Conservation (phyloP, 495 filamentous ascomycete genomes). For the Delitschia confertaspora region DNA sequence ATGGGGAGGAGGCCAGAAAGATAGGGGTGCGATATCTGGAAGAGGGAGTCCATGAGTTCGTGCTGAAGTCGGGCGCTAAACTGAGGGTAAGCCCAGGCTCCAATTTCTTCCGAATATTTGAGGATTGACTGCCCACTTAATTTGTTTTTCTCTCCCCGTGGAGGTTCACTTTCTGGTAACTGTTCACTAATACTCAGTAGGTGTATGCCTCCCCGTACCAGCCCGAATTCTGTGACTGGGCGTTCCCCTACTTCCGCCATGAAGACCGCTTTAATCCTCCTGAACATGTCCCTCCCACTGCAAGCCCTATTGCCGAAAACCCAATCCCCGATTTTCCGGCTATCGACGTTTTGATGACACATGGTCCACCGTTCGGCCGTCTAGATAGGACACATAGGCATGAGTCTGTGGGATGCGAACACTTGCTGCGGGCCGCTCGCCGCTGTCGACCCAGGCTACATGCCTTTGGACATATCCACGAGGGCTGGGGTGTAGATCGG, state of each 20-base stretch:
- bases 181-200: too few species aligned
- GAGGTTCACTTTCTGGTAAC: not conserved
- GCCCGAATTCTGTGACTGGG: constrained; percentile 51
- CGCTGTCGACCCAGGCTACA: constrained; percentile 49
- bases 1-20: constrained; percentile 38
- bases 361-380: constrained; percentile 57
- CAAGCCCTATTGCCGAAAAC: constrained; percentile 35
- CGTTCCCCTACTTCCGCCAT: constrained; percentile 50
- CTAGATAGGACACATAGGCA: constrained; percentile 41
- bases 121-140: not conserved
- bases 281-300: constrained; percentile 8
- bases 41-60: constrained; percentile 53
- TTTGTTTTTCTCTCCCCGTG: not conserved
- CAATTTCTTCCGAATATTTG: too few species aligned
- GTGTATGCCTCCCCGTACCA: constrained; percentile 64
- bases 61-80: constrained; percentile 47
- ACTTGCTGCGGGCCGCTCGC: constrained; percentile 49
- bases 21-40: constrained; percentile 56
- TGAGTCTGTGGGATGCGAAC: constrained; percentile 45
- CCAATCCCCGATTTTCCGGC: constrained; percentile 43
- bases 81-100: constrained; percentile 39
- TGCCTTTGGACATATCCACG: constrained; percentile 70
- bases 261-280: constrained; percentile 48
- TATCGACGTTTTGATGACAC: constrained; percentile 62
- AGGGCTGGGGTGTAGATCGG: constrained; percentile 60